Base-by-base conservation (phyloP, 495 filamentous ascomycete species). In the Alectoria sarmentosa region DNA sequence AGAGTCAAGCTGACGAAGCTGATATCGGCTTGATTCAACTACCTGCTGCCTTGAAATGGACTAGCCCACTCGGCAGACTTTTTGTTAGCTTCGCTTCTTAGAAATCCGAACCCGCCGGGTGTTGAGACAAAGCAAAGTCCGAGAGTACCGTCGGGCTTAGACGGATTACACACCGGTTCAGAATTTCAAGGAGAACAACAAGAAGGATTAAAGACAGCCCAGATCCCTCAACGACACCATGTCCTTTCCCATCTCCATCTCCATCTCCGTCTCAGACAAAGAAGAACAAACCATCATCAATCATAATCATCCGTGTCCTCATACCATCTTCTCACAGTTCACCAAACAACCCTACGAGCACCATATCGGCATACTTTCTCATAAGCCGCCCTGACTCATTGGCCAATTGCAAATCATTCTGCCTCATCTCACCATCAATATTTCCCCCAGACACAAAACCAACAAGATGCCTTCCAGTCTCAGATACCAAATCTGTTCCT, bases 391-490 rank as follows among this genome's bases (percentile, higher is more conserved):
- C 56, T 69, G 67, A 63, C 67, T 69, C 65, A 69, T 41, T 64
- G 23, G 23, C 61, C 55, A 66, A 61, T 38, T 54, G 28, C 52
- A 58, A 63, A 32, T 46, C 21, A 9, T 26, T 4, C 14, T 52
- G 48, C 10, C 48, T 17, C 23, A 30, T 55, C 30, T 55, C 28
- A 54, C 23, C 46, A 49, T 26, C 15, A 54, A 26, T 39, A 39
- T 52, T 48, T 30, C 28, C 11, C 44, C 37, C 54, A 64, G 44
- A 52, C 34, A n/a, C 57, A n/a, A n/a, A n/a, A n/a, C n/a, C n/a
- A n/a, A 48, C 61, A 71, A 63, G 38, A 72, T 72, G 70, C 39
- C 68, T 67, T 72, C 70, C 42, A 36, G 15, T 34, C 70, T 72
- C 48, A 44, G 65, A 62, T 66, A 65, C 15, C 67, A 67, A 44